Evolutionary conservation across 1,139 yeast genomes (phyloP).

Genomic region (Candida sp.): DNA sequence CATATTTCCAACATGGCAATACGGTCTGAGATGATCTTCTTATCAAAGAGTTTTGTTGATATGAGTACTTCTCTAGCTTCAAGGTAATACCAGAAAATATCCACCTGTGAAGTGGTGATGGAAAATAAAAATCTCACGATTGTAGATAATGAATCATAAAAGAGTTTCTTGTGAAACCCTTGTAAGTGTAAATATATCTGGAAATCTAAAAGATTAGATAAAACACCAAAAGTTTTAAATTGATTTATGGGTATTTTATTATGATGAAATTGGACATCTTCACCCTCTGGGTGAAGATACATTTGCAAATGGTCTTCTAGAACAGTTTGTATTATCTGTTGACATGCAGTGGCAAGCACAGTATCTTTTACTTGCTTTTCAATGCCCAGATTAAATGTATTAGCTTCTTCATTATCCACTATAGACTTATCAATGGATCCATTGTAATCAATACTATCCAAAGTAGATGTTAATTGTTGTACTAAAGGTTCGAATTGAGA

Average conservation of each 20-base stretch:
- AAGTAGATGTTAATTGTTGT: neutral
- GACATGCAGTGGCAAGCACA: constrained; percentile 17
- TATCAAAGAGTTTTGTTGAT: constrained; percentile 21
- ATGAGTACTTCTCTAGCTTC: constrained; percentile 28
- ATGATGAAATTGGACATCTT: constrained; percentile 2
- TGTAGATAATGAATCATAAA: constrained; percentile 19
- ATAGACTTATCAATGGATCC: constrained; percentile 18
- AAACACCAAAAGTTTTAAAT: constrained; percentile 10
- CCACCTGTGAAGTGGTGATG: constrained; percentile 18
- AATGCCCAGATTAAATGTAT: constrained; percentile 17
- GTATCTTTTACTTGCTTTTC: constrained; percentile 15
- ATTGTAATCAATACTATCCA: constrained; percentile 2
- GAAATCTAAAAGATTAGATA: constrained; percentile 21
- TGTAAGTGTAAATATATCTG: constrained; percentile 15
- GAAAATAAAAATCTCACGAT: constrained; percentile 18
- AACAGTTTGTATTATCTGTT: constrained; percentile 9
- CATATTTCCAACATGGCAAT: constrained; percentile 38
- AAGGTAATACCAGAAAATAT: constrained; percentile 34
- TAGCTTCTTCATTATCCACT: constrained; percentile 44
- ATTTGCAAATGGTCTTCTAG: constrained; percentile 4
- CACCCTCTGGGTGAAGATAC: constrained; percentile 3
- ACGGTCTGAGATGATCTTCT: constrained; percentile 29
- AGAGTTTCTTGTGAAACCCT: constrained; percentile 16
- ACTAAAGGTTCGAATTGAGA: neutral
- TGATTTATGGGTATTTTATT: neutral